Evolutionary conservation across 139 green algal species (phyloP), one percentile per base, ranked within the genome.

Genomic region (Ulvella scutata): DNA sequence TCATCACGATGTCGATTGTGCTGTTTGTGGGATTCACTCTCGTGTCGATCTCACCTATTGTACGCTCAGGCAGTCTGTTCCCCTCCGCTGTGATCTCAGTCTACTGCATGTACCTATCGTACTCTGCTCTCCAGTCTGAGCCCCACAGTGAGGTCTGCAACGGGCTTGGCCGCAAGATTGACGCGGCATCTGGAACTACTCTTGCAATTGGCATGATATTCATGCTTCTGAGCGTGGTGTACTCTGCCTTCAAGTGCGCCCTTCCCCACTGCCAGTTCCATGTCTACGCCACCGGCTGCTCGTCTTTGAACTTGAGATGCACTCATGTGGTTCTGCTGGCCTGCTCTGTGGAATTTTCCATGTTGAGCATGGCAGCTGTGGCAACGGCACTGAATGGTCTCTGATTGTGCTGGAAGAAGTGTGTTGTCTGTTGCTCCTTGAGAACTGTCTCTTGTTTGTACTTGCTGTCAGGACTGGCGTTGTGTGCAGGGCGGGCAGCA

Each of bases 121-220:
- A 93, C 85, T 85, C 76, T 4, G 91, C 94, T 0, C 85, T 98
- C 40, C 79, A 87, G 73, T 6, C 87, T 6, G 88, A 97, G 88
- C 92, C 93, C 0, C 82, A 90, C 20, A 84, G 91, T 74, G 96
- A 97, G 79, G 80, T 82, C 43, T 99, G 94, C 91, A 98, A 98
- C 84, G 83, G 87, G 35, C 79, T 98, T 60, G 93, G 82, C 0
- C 61, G 89, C 38, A 75, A 83, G n/a, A 67, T 93, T 28, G 89
- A 79, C 28, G 88, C 88, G 0, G 88, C 90, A 2, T 89, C 81
- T 2, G 88, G 82, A 38, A 85, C 77, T 72, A 96, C 90, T 0
- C 85, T 98, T 37, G 90, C 87, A 0, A 61, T 88, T 2, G 89
- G 88, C 75, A 90, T 97, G 87, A 29, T 92, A 37, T 59, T 95